Evolutionary conservation across 2,329 filamentous ascomycete species (phyloP), one percentile per base, ranked within the genome.

Genomic region (Leptographium radiaticola): DNA sequence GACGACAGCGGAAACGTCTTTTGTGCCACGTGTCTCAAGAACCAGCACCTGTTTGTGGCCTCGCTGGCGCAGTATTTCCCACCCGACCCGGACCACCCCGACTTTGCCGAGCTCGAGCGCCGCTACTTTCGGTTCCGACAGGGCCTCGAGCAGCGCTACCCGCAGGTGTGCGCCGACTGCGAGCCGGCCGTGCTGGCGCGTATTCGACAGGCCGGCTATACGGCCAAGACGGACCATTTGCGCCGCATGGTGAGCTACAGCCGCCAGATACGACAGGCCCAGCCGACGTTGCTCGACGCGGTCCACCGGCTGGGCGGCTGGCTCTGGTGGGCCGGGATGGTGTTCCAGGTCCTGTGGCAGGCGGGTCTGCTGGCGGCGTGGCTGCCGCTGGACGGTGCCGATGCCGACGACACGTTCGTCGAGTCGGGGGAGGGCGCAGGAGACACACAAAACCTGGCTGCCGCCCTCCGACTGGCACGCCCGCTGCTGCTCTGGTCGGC

Each of bases 111-210:
- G 56, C 83, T 84, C 58, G 84, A 89, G 65, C 76, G 75, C 53
- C 77, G 78, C 49, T 85, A 87, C 61, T 84, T 83, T 59, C 74
- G 75, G 39, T 95, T 86, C 66, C 83, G 84, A 57, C 76, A 74
- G 57, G 76, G 83, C 51, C 74, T 96, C 18, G 90, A 96, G 70
- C 75, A 81, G 62, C 79, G 86, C 50, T 97, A 96, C 64, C 93
- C 93, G 0, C 89, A 93, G 64, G 84, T 95, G 55, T 98, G 93
- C 70, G 77, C 77, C 58, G 74, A 80, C 47, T 98, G 93, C 67
- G 85, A 87, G 58, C 85, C 83, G 7, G 80, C 74, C 57, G 90
- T 91, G 25, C 79, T 84, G 58, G 71, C 77, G 39, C 78, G 82
- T 57, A 81, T 96, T 52, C 75, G 79, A 25, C 74, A 81, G 59